These are phyloP conservation scores for Aquanectria penicillioides DNA, from an alignment of 2,329 filamentous ascomycete species.

Conservation along the genomic window DNA sequence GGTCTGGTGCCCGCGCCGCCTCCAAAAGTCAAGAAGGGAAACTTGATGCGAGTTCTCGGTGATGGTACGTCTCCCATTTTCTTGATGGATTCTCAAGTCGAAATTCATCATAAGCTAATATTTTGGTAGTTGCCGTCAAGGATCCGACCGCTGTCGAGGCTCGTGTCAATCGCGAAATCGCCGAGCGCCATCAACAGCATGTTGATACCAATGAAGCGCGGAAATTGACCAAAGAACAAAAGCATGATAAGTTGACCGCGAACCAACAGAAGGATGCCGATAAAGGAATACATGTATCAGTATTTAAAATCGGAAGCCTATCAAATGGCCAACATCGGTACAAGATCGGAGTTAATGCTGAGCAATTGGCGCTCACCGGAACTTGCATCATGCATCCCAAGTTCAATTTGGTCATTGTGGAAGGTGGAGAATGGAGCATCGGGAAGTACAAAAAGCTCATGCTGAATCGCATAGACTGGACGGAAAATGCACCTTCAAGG, in stretches of 20 bases:
- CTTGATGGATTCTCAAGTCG: too few species aligned
- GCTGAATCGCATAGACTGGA: slow-evolving; percentile 94
- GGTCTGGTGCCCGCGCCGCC: slow-evolving; percentile 90
- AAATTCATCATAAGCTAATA: slow-evolving; percentile 37
- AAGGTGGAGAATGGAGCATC: slow-evolving; percentile 87
- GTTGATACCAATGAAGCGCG: slow-evolving; percentile 82
- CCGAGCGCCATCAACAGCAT: slow-evolving; percentile 83
- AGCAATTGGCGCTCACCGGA: slow-evolving; percentile 86
- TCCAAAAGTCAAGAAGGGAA: slow-evolving; percentile 96
- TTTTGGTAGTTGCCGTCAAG: slow-evolving; percentile 71
- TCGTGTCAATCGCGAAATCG: slow-evolving; percentile 91
- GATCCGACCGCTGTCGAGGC: slow-evolving; percentile 98
- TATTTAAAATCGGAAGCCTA: slow-evolving; percentile 91
- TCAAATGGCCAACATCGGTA: slow-evolving; percentile 93
- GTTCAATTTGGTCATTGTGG: slow-evolving; percentile 89
- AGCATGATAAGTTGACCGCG: slow-evolving; percentile 80
- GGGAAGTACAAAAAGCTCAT: slow-evolving; percentile 91
- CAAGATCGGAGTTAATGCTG: slow-evolving; percentile 91
- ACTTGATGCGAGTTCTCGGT: slow-evolving; percentile 96
- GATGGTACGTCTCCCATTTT: slow-evolving; percentile 65
- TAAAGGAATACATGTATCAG: slow-evolving; percentile 85
- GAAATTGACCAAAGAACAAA: slow-evolving; percentile 88
- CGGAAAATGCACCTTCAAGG: slow-evolving; percentile 80
- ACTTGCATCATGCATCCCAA: slow-evolving; percentile 92
- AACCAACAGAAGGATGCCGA: slow-evolving; percentile 91